A percentile compares a stretch with the other conserved stretches of the same genome.
Evolutionary conservation across 1,284 basidiomycete species (phyloP).

Genomic region (Puccinia triticina): DNA sequence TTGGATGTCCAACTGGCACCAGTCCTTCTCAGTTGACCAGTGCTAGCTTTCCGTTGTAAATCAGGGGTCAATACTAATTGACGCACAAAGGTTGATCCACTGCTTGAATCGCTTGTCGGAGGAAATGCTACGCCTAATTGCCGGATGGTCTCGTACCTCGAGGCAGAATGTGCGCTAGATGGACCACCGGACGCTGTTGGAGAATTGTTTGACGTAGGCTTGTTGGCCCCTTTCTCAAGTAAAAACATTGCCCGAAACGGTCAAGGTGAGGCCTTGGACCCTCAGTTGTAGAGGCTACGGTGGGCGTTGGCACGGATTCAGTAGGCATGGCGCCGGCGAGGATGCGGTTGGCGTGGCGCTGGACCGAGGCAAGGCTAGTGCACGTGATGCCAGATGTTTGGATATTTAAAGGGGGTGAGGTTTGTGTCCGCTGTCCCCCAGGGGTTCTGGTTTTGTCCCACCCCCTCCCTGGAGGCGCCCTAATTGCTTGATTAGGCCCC

Average conservation of each 20-base stretch:
- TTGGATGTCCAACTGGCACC: constrained; percentile 53
- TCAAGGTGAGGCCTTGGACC: no score
- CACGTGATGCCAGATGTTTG: no score
- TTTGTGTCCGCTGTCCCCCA: no score
- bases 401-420: no score
- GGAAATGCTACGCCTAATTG: constrained; percentile 11
- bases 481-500: no score
- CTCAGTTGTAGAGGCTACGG: no score
- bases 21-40: constrained; percentile 57
- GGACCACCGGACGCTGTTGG: constrained; percentile 5
- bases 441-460: no score
- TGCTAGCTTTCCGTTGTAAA: constrained; percentile 56
- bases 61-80: constrained; percentile 52
- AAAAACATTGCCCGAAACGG: constrained; percentile 39
- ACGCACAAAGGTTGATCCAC: constrained; percentile 23
- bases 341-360: no score
- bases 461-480: no score
- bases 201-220: background rate
- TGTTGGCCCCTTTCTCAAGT: constrained; percentile 36
- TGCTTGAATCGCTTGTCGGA: constrained; percentile 7
- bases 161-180: constrained; percentile 31
- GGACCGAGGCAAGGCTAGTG: no score
- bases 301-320: no score
- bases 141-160: constrained; percentile 15
- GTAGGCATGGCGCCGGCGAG: no score